Base-by-base conservation (phyloP, 2,329 filamentous ascomycete genomes). In the Neofusicoccum cordaticola region DNA sequence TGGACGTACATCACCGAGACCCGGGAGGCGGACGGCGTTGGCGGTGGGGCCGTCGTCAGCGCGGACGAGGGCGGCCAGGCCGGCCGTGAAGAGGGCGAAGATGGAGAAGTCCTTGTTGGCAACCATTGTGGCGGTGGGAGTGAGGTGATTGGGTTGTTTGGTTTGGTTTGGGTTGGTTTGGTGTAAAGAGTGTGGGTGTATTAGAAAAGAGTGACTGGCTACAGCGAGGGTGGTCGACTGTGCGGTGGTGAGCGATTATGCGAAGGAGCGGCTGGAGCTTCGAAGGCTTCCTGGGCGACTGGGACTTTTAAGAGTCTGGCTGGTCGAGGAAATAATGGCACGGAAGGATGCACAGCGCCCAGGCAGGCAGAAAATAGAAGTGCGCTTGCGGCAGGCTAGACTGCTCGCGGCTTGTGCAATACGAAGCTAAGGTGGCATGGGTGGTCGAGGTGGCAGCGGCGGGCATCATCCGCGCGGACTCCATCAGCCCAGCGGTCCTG, bases 11-110 rank as follows among this genome's bases (percentile, higher is more conserved):
- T 83, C 77, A 71, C 80, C 78, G 68, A 85, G 74, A 64, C 81
- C 78, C 37, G 85, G 86, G 22, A 73, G 74, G 67, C 69, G 69
- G 77, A 88, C 84, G 60, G 86, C 77, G 75, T 88, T 88, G 71
- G 85, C 86, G 27, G 47, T 52, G 68, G 78, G 72, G 45, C 37
- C 42, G 57, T 73, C 68, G 9, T 72, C 65, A 42, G 72, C 73
- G 66, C 73, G 37, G 39, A 72, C 77, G 34, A 79, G 73, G 67
- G 79, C 76, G 67, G 84, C 81, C 66, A 87, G 77, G 77, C 82
- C 81, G 69, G 84, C 80, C 53, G 86, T 76, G 69, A 84, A 81
- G 70, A 86, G 75, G 67, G 81, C 73, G 68, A 84, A 74, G 70
- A 83, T 69, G 65, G 82, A 74, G 67, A 74, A 72, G 64, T 74